A percentile compares a stretch with the other conserved stretches of the same genome.
These are phyloP conservation scores for Heliosperma pusillum DNA, from an alignment of 148 eudicot genomes.

Conservation along the genomic window DNA sequence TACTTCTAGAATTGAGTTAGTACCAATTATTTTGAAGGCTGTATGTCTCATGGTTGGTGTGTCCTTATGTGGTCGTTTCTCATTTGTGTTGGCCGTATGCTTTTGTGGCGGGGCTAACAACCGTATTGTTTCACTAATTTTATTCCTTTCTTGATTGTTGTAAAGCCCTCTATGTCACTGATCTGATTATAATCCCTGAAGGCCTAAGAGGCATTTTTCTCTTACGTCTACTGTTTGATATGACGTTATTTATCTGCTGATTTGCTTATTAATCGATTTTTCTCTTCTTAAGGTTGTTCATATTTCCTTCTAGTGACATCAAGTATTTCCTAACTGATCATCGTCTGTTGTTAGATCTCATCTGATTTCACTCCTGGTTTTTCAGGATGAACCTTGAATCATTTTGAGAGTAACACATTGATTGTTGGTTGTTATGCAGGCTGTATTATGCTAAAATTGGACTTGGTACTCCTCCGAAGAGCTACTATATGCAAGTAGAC, in stretches of 20 bases:
- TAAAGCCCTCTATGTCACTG: background rate
- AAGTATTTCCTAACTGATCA: background rate
- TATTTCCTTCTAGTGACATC: background rate
- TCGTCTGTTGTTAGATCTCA: background rate
- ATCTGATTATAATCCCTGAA: background rate
- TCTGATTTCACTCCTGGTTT: background rate
- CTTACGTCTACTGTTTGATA: background rate
- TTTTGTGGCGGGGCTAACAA: background rate
- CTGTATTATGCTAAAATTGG: slow-evolving; percentile 89
- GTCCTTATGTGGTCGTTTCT: background rate
- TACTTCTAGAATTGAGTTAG: background rate
- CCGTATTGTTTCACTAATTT: background rate
- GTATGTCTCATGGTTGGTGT: background rate
- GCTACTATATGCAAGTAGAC: slow-evolving; percentile 93
- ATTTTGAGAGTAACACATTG: background rate
- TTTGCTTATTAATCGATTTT: background rate
- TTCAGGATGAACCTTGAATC: background rate
- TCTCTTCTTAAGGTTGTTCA: background rate
- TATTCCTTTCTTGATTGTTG: background rate
- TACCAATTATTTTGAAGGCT: background rate
- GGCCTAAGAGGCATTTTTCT: background rate
- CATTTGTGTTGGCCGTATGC: background rate
- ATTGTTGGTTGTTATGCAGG: slow-evolving; percentile 35
- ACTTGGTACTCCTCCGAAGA: slow-evolving; percentile 81
- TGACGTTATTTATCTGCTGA: background rate